Base-by-base conservation (phyloP, 768 basidiomycete genomes). In the Chalciporus pseudorubinellus region DNA sequence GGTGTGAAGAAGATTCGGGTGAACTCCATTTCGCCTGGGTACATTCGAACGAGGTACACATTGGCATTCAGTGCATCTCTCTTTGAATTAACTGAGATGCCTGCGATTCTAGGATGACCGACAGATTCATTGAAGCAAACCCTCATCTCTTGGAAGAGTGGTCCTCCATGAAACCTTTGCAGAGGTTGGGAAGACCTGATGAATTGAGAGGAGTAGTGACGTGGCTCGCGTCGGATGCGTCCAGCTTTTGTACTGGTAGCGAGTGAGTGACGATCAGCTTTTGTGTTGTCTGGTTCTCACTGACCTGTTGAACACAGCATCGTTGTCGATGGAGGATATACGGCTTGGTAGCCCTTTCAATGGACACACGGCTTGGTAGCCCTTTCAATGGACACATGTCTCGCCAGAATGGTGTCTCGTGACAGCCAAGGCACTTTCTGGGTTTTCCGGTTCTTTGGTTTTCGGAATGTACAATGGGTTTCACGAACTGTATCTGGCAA, bases 171-270 rank as follows among this genome's bases (percentile, higher is more conserved):
- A 89, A 88, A 60, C 89, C 88, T 1, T 69, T 89, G 57, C 83
- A 82, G 1, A 77, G 89, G 6, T 75, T 91, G 22, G 88, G 88
- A 4, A 70, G 84, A 9, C 78, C 83, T 0, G 86, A 89, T 59
- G 88, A 91, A 66, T 59, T 89, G 61, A 75, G 88, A 1, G 88
- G 89, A 0, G 85, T 87, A 1, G 72, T 80, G 44, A 70, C 78
- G 0, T 90, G 87, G 87, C 70, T 90, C 11, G 83, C 87, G 22
- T 82, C 81, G 56, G 86, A 89, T 52, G 87, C 88, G 42, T 86
- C 84, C 6, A 85, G 79, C 24, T 90, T 84, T 63, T 88, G 85
- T 60, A 90, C 89, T 0, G 87, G 87, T 1, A 88, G 87, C 84
- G 87, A 89, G 29, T 31, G n/a, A n/a, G n/a, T 31, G 29, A 31